These are phyloP conservation scores for Piper betle DNA, from an alignment of 164 flowering plant species.

Conservation along the genomic window DNA sequence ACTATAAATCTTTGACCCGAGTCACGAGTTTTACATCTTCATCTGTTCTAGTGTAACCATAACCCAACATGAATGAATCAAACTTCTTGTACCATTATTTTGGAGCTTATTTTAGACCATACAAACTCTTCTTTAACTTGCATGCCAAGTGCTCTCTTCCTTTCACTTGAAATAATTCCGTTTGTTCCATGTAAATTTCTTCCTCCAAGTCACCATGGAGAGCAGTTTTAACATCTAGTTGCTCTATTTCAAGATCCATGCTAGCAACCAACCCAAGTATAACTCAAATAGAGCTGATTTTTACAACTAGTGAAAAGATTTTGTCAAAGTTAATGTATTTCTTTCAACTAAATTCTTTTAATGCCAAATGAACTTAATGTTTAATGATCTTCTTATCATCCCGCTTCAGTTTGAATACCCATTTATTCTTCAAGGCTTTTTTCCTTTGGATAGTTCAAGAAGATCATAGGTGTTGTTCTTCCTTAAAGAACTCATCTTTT, in stretches of 20 bases:
- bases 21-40: too few species aligned
- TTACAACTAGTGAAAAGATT: too few species aligned
- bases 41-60: not conserved
- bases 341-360: conserved; percentile 1
- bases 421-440: conserved; percentile 1
- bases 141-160: not conserved
- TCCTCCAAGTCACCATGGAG: conserved; percentile 5
- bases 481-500: not conserved
- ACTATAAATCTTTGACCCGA: not conserved
- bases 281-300: not conserved
- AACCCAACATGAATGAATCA: not conserved
- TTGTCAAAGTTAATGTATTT: conserved; percentile 3
- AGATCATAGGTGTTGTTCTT: not conserved
- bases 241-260: conserved; percentile 1
- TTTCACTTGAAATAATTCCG: not conserved
- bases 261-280: conserved; percentile 1
- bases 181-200: conserved; percentile 1
- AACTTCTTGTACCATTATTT: too few species aligned
- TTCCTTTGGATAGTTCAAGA: not conserved
- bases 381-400: not conserved
- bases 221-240: conserved; percentile 1
- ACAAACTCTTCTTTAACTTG: not conserved
- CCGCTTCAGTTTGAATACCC: conserved; percentile 1
- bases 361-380: not conserved
- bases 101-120: too few species aligned